Evolutionary conservation across 371 early-diverging fungal genomes (phyloP), one percentile per base, ranked within the genome.

Genomic region (Gilbertella persicaria): DNA sequence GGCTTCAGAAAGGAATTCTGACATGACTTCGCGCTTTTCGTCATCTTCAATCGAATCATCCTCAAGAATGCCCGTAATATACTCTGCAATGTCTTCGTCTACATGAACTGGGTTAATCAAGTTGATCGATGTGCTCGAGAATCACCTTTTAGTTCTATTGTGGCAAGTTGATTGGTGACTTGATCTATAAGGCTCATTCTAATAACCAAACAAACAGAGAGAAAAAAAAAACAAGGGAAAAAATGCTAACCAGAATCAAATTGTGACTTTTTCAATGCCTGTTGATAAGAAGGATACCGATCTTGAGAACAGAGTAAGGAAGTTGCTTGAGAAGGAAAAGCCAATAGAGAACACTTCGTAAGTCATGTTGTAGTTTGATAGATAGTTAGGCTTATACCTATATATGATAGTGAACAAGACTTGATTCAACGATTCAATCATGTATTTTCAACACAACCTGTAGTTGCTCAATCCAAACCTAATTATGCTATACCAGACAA

Each of bases 1-100:
- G 9, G 73, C 74, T 52, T 78, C 84, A 6, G 72, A 56, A 13
- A 84, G 57, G 10, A 79, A 78, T 45, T 80, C 84, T 16, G 74
- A 55, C 20, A 84, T 73, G 5, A 75, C 80, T 57, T 80, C 84
- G 3, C 73, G 75, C 38, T 79, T 81, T 47, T 84, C 84, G 19
- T 75, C 73, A 20, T 79, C 75, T 17, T 73, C 77, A 45, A 84
- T 71, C 2, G 76, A 71, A 16, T 72, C 78, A 24, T 84, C 84
- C 24, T 74, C 62, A 2, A 81, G 69, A 46, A 84, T 72, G 21
- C 82, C 78, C 41, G 79, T 72, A 58, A 84, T 77, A 53, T 79
- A 84, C 26, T 80, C 75, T 10, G 80, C 58, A 37, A 80, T 75
- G 36, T 77, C 77, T 8, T 70, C 67, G 55, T 77, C 77, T 76